phyloP scores from a whole-genome alignment of 202 grass and related monocot genomes.

The Tripidium arundinaceum region DNA sequence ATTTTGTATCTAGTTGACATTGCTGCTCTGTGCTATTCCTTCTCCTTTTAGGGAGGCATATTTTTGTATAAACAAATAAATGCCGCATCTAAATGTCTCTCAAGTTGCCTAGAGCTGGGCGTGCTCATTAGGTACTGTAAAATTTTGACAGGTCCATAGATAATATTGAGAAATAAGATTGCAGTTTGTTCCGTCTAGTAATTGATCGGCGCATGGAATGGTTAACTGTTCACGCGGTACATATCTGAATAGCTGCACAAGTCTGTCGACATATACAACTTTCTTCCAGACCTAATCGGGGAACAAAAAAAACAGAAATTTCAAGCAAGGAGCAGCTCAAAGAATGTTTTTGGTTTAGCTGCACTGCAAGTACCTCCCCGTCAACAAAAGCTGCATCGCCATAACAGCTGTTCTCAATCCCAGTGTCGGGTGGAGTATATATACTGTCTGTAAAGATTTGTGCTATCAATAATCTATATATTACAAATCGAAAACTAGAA shows the following conservation, averaged over 20 bases:
- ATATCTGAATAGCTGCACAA: too few species aligned
- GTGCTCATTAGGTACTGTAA: neutral
- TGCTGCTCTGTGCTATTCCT: slow-evolving; percentile 15
- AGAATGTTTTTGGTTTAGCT: slow-evolving; percentile 7
- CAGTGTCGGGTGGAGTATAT: slow-evolving; percentile 85
- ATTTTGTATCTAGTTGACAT: slow-evolving; percentile 32
- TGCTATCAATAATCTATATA: neutral
- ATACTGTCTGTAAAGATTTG: slow-evolving; percentile 59
- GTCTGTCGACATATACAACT: too few species aligned
- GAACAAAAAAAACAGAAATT: neutral
- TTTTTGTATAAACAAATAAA: slow-evolving; percentile 42
- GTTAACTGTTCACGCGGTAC: too few species aligned
- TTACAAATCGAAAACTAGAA: slow-evolving; percentile 12
- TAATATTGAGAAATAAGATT: neutral
- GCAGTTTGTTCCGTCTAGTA: neutral
- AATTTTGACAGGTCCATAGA: slow-evolving; percentile 7
- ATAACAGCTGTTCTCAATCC: slow-evolving; percentile 83
- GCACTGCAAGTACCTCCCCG: slow-evolving; percentile 50
- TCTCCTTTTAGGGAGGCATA: slow-evolving; percentile 27
- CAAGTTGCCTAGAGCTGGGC: slow-evolving; percentile 5
- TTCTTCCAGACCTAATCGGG: too few species aligned
- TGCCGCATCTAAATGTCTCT: neutral
- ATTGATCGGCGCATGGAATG: neutral
- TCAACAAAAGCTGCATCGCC: slow-evolving; percentile 78
- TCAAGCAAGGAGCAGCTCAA: neutral